These are phyloP conservation scores for Mesembryanthemum crystallinum DNA, from an alignment of 148 eudicot genomes.

Conservation along the genomic window DNA sequence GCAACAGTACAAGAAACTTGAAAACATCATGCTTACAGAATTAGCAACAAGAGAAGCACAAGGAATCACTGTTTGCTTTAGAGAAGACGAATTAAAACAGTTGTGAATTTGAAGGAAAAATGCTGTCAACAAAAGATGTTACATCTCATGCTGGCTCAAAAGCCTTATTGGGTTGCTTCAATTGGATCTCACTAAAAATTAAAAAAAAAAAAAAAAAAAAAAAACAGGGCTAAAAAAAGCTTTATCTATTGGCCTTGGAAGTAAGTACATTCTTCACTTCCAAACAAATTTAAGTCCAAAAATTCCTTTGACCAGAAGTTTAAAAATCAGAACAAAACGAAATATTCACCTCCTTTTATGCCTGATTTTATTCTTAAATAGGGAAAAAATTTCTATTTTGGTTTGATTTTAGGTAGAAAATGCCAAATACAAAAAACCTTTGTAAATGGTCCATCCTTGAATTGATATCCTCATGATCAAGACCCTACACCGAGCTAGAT, in stretches of 20 bases:
- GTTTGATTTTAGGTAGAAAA: background rate
- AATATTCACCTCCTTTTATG: too few relatives aligned
- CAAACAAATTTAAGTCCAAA: slow-evolving; percentile 15
- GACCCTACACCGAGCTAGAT: background rate
- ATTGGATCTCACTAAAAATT: slow-evolving; percentile 7
- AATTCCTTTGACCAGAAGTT: slow-evolving; percentile 12
- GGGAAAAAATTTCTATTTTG: background rate
- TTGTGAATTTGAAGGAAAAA: slow-evolving; percentile 17
- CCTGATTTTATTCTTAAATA: background rate
- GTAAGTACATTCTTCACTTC: background rate
- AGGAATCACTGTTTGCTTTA: slow-evolving; percentile 12
- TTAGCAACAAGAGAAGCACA: slow-evolving; percentile 3
- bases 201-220: too few relatives aligned
- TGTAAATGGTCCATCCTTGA: background rate
- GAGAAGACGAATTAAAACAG: slow-evolving; percentile 13
- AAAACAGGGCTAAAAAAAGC: slow-evolving; percentile 1
- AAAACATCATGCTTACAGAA: slow-evolving; percentile 4
- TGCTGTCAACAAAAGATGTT: slow-evolving; percentile 25
- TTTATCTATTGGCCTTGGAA: slow-evolving; percentile 1
- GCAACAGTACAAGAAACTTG: slow-evolving; percentile 23
- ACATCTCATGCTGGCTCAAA: slow-evolving; percentile 16
- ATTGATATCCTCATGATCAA: background rate
- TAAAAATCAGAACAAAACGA: background rate
- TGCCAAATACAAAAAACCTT: background rate
- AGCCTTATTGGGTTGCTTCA: slow-evolving; percentile 12